Base-by-base conservation (phyloP, 768 basidiomycete genomes). In the Paxillus ammoniavirescens region DNA sequence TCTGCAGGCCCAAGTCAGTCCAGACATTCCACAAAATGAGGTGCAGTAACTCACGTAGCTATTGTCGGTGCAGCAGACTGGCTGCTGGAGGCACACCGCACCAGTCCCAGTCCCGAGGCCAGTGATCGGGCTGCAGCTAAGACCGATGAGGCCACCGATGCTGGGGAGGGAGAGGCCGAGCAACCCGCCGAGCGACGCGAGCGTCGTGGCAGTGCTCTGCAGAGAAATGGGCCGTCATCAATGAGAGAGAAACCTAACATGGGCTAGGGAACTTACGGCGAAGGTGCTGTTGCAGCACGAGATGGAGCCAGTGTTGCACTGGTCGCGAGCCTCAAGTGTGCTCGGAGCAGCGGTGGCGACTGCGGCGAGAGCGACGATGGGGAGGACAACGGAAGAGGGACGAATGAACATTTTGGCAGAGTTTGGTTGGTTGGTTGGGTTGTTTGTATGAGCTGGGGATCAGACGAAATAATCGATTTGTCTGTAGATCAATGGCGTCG, bases 11-110 rank as follows among this genome's bases (percentile, higher is more conserved):
- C 17, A 21, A 21, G 13, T 53, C 14, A 35, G 33, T 28, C 17
- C 38, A 5, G 42, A 35, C 31, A 18, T 42, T 14, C 17, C 41
- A 54, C 23, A 42, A 12, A 21, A n/a, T 76, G 50, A 77, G 3
- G 12, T 9, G 33, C 33, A 9, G 57, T 8, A 67, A 71, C 80
- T 77, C 31, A 73, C 73, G 64, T 72, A 79, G 43, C 59, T 55
- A 55, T 80, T 77, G 67, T 55, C 46, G 18, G 4, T 8, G 36
- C 61, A 64, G 47, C 63, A 64, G n/a, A n/a, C 74, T 8, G 76
- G 65, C 57, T 80, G 21, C 33, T 40, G 48, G 18, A 30, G 46
- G 47, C 41, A 54, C 74, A 38, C 60, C 49, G 54, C 59, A 68
- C 12, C 65, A 18, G 21, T 62, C 21, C 72, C 70, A 47, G 69